These are phyloP conservation scores for Collybiopsis luxurians DNA, from an alignment of 768 basidiomycete genomes.

Conservation along the genomic window DNA sequence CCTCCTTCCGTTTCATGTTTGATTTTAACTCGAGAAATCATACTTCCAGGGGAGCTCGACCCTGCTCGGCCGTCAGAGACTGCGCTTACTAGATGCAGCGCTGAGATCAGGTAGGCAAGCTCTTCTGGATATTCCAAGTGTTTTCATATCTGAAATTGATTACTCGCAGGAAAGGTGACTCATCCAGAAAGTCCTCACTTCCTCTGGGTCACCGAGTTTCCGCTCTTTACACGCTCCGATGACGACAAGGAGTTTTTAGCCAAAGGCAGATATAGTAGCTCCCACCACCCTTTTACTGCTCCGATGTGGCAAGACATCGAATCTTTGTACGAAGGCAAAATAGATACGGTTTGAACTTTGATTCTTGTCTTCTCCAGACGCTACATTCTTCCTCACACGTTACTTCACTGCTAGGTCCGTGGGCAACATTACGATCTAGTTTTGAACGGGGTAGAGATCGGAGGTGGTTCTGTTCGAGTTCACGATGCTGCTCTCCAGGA, in stretches of 20 bases:
- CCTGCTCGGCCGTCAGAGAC: constrained; percentile 66
- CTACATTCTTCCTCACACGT: too few species aligned
- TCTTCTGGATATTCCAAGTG: constrained; percentile 8
- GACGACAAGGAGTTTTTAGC: constrained; percentile 86
- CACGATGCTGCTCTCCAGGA: constrained; percentile 90
- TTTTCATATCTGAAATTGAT: constrained; percentile 1
- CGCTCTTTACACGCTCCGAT: constrained; percentile 84
- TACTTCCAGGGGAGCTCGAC: constrained; percentile 79
- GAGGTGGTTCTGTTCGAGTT: constrained; percentile 90
- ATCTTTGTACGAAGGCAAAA: constrained; percentile 67
- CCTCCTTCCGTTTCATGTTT: neutral
- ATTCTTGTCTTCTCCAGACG: too few species aligned
- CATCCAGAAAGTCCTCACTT: constrained; percentile 70
- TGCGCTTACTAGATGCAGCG: constrained; percentile 65
- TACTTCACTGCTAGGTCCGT: constrained; percentile 54
- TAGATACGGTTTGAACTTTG: constrained; percentile 45
- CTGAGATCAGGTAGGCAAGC: constrained; percentile 50
- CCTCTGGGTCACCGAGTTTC: constrained; percentile 95
- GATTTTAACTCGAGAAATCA: neutral
- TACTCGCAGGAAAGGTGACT: constrained; percentile 48
- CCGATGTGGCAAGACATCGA: constrained; percentile 72
- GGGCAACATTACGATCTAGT: constrained; percentile 98
- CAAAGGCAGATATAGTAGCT: constrained; percentile 85
- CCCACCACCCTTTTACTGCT: constrained; percentile 81
- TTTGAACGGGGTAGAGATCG: constrained; percentile 90